Evolutionary conservation across 345 rosid species (phyloP), one percentile per base, ranked within the genome.

Genomic region (Lumnitzera littorea): DNA sequence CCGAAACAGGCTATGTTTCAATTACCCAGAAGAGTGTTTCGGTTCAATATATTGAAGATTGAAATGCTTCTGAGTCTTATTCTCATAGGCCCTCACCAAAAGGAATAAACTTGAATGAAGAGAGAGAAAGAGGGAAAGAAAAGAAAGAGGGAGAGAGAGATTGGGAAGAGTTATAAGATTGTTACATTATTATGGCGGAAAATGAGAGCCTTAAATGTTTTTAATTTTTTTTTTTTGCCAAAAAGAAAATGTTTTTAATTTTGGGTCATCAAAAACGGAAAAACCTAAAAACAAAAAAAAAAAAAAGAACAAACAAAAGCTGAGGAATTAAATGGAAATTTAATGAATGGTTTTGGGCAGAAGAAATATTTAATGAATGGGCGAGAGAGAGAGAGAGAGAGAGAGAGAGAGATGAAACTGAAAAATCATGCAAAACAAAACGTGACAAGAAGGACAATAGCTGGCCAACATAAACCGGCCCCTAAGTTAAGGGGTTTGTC

Each of bases 51-150:
- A 54, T 56, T 36, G 36, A 36, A 56, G 36, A n/a, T 12, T 50
- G 41, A 55, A 10, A 54, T 53, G n/a, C 41, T 49, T 15, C n/a
- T 15, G 68, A n/a, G 56, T 65, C 49, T 51, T 65, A 57, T 50
- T 50, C 20, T 16, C 24, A 46, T 51, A 12, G 29, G 12, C 1
- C 9, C 15, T 20, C 25, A 49, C 58, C 24, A 48, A 55, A 20
- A 14, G 36, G 14, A 24, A 51, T 24, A 36, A 13, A 55, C 25
- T 54, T 25, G 46, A 43, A 55, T 15, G 25, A 51, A n/a, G 29
- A 17, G 25, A 23, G 3, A 27, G n/a, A 49, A 2, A 27, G 46
- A 15, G n/a, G 29, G 14, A 55, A 13, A 23, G 11, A 12, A 16
- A 29, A 20, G 20, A 20, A 20, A 20, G 46, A 13, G 47, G 20